phyloP scores from a whole-genome alignment of 805 yeast species.

The Yarrowia bubula region DNA sequence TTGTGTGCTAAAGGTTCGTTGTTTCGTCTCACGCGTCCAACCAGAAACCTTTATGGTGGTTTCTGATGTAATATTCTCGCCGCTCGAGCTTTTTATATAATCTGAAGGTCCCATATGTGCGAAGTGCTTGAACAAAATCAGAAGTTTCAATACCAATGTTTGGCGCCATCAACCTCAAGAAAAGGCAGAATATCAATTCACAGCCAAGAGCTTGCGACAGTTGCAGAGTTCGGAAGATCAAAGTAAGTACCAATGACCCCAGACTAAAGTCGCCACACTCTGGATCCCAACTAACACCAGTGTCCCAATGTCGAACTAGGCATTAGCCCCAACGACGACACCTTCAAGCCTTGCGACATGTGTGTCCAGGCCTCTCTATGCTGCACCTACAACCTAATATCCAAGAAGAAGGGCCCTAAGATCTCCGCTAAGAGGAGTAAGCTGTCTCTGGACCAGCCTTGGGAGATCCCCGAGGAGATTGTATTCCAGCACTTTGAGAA shows the following conservation, averaged over 20 bases:
- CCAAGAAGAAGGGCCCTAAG: slow-evolving; percentile 20
- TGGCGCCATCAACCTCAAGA: slow-evolving; percentile 23
- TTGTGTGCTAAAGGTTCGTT: slow-evolving; percentile 3
- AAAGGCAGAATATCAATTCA: not conserved
- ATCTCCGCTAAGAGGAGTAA: slow-evolving; percentile 8
- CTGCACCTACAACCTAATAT: slow-evolving; percentile 15
- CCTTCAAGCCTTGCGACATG: slow-evolving; percentile 18
- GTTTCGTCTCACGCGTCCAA: slow-evolving; percentile 18
- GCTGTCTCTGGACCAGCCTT: slow-evolving; percentile 21
- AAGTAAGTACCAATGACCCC: not conserved
- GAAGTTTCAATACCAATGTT: slow-evolving; percentile 4
- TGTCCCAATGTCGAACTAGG: slow-evolving; percentile 19
- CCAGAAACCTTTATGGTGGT: slow-evolving; percentile 19
- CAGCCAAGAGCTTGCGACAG: slow-evolving; percentile 14
- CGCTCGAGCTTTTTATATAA: slow-evolving; percentile 21
- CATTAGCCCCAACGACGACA: not conserved
- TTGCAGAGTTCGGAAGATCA: slow-evolving; percentile 25
- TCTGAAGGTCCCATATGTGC: not conserved
- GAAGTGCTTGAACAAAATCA: not conserved
- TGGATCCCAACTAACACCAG: not conserved
- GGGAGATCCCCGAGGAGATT: slow-evolving; percentile 16
- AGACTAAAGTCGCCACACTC: too few relatives aligned
- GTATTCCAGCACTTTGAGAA: slow-evolving; percentile 22
- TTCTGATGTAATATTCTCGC: slow-evolving; percentile 16
- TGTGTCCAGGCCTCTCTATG: slow-evolving; percentile 16